Evolutionary conservation across 1,284 basidiomycete species (phyloP).

Genomic region (Violaceomyces palustris): DNA sequence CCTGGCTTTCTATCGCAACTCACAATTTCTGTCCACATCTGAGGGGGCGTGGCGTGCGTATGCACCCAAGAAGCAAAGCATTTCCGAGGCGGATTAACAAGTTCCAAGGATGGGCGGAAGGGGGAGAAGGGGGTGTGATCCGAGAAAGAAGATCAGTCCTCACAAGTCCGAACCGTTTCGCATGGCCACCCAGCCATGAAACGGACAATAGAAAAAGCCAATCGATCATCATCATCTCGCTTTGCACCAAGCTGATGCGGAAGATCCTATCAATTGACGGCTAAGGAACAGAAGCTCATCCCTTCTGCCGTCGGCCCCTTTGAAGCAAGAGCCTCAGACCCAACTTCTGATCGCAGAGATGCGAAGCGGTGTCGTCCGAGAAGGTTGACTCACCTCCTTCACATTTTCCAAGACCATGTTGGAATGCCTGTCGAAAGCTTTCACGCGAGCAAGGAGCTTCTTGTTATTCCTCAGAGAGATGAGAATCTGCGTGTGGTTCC

Average conservation of each 20-base stretch:
- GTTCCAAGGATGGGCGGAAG: too few relatives aligned
- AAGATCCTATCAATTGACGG: not conserved
- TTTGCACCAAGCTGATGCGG: not conserved
- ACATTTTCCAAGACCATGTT: constrained; percentile 71
- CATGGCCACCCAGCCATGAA: too few relatives aligned
- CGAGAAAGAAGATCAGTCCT: constrained; percentile 1
- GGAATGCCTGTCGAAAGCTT: constrained; percentile 96
- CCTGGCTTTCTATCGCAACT: too few relatives aligned
- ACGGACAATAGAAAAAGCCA: too few relatives aligned
- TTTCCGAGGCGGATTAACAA: too few relatives aligned
- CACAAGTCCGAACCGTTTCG: not conserved
- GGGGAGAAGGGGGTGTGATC: too few relatives aligned
- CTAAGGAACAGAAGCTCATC: not conserved
- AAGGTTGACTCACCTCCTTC: constrained; percentile 34
- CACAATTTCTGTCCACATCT: constrained; percentile 95
- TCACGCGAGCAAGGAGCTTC: constrained; percentile 92
- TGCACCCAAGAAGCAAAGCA: too few relatives aligned
- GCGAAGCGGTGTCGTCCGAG: not conserved
- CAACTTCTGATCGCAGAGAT: not conserved
- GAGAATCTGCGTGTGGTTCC: constrained; percentile 95
- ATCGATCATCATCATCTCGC: not conserved
- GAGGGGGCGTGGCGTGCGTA: not conserved
- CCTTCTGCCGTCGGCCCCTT: too few relatives aligned
- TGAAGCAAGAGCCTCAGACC: too few relatives aligned
- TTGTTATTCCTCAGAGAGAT: constrained; percentile 98